Percentiles rank a stretch among this genome's conserved stretches.
phyloP scores from a whole-genome alignment of 352 stramenopile genomes.

The Pythium rhizo-oryzae region DNA sequence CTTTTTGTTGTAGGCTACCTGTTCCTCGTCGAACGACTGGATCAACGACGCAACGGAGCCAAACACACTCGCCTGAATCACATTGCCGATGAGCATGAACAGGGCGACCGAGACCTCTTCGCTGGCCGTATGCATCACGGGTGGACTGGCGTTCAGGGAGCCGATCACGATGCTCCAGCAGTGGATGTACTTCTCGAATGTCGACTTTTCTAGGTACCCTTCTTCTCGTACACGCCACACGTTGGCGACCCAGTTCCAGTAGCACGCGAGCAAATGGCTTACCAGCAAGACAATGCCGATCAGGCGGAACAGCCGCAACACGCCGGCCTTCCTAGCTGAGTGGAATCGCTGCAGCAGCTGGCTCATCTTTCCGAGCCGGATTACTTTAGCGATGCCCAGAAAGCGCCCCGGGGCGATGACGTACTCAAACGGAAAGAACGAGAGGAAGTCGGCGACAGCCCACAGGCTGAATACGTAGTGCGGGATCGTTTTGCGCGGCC shows the following conservation, averaged over 20 bases:
- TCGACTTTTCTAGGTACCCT: slow-evolving; percentile 26
- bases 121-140: slow-evolving; percentile 47
- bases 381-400: slow-evolving; percentile 67
- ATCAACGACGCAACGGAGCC: slow-evolving; percentile 67
- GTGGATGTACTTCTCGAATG: slow-evolving; percentile 47
- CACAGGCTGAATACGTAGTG: slow-evolving; percentile 62
- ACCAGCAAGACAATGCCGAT: slow-evolving; percentile 58
- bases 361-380: slow-evolving; percentile 66
- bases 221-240: slow-evolving; percentile 47
- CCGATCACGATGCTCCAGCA: slow-evolving; percentile 64
- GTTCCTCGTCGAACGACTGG: slow-evolving; percentile 71
- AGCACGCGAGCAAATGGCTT: slow-evolving; percentile 60
- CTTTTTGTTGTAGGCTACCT: slow-evolving; percentile 75
- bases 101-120: slow-evolving; percentile 61
- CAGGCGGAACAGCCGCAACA: slow-evolving; percentile 55
- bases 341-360: slow-evolving; percentile 55
- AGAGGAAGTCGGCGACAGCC: slow-evolving; percentile 64
- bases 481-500: slow-evolving; percentile 35
- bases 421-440: slow-evolving; percentile 68
- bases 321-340: slow-evolving; percentile 65
- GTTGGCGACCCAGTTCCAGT: slow-evolving; percentile 58
- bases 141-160: slow-evolving; percentile 65
- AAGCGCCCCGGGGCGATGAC: slow-evolving; percentile 42
- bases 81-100: slow-evolving; percentile 76
- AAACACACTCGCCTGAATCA: slow-evolving; percentile 71